Conservation (phyloP, 2,329 filamentous ascomycete genomes). For the Amauroascus niger region DNA sequence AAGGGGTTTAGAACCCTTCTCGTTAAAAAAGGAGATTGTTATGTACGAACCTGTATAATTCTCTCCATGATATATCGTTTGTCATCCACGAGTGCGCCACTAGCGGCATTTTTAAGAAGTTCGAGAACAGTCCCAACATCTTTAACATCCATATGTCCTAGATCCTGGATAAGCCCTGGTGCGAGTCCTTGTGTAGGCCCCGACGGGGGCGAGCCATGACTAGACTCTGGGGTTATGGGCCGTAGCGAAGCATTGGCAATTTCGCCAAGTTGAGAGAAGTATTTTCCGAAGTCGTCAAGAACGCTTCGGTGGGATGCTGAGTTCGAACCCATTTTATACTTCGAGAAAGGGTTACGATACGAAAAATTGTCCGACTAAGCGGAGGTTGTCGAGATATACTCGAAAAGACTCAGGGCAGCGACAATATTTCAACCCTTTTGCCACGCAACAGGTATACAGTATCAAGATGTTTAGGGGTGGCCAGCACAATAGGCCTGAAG, state of each 20-base stretch:
- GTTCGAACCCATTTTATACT: constrained; percentile 21
- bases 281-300: constrained; percentile 27
- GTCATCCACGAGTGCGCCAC: constrained; percentile 50
- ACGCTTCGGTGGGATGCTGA: constrained; percentile 14
- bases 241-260: constrained; percentile 35
- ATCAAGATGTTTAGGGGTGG: no score
- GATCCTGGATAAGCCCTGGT: constrained; percentile 35
- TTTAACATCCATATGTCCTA: constrained; percentile 40
- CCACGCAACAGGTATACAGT: neutral
- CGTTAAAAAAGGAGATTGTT: constrained; percentile 38
- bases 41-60: constrained; percentile 38
- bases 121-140: constrained; percentile 37
- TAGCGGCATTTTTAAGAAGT: constrained; percentile 34
- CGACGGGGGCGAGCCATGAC: constrained; percentile 19
- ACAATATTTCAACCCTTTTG: no score
- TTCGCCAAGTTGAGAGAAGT: constrained; percentile 32
- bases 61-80: constrained; percentile 53
- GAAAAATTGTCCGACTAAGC: neutral
- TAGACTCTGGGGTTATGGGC: constrained; percentile 35
- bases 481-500: no score
- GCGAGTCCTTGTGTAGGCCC: constrained; percentile 25
- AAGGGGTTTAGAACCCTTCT: constrained; percentile 23
- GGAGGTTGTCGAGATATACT: neutral
- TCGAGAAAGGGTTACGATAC: neutral
- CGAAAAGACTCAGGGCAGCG: neutral